phyloP scores from a whole-genome alignment of 176 grass and related monocot genomes.

The Oryza rufipogon region DNA sequence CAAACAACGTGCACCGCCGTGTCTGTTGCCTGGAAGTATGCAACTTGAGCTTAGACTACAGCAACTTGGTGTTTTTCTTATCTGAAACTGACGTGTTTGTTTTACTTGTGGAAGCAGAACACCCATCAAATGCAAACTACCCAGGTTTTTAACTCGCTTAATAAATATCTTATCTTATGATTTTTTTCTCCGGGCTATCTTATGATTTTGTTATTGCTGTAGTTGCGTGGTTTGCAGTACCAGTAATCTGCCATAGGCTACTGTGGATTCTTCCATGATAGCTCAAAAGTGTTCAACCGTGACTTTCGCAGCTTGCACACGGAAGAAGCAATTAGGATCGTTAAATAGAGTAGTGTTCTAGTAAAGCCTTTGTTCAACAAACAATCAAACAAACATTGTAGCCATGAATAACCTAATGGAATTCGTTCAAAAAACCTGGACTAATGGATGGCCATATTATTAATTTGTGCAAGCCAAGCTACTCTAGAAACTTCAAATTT shows the following conservation, averaged over 20 bases:
- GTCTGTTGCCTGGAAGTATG: conserved; percentile 36
- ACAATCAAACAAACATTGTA: background rate
- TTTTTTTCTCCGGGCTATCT: background rate
- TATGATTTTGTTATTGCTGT: background rate
- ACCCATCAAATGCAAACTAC: background rate
- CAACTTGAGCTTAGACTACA: conserved; percentile 26
- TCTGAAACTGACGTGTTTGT: background rate
- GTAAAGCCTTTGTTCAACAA: background rate
- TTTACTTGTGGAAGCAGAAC: conserved; percentile 10
- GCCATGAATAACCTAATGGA: background rate
- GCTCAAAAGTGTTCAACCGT: background rate
- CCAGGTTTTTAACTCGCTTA: background rate
- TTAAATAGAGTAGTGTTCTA: background rate
- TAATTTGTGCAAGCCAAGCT: background rate
- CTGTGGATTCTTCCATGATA: no score
- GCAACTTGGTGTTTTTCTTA: background rate
- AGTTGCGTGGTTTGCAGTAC: background rate
- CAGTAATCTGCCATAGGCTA: background rate
- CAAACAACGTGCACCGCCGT: conserved; percentile 32
- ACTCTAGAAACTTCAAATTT: conserved; percentile 30
- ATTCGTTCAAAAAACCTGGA: background rate
- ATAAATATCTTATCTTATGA: background rate
- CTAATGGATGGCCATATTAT: background rate
- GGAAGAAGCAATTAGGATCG: background rate
- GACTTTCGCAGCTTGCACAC: background rate